Evolutionary conservation across 371 early-diverging fungal genomes (phyloP).

Genomic region (Zopfochytrium polystomum): DNA sequence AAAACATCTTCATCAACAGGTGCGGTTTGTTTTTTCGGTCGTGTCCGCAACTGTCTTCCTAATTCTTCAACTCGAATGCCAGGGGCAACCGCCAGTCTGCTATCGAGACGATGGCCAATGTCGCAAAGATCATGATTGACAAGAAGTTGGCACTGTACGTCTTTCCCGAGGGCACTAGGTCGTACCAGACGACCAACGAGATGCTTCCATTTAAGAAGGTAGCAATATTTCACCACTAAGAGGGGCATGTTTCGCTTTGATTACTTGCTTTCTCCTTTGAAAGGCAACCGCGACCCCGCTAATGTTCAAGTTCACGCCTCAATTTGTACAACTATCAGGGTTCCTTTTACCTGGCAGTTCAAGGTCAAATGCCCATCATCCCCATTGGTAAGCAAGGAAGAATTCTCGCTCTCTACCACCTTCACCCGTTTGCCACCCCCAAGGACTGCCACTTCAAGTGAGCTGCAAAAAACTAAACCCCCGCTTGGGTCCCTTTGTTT

Average conservation of each 20-base stretch:
- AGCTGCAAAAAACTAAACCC: neutral
- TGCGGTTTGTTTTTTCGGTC: neutral
- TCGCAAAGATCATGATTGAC: slow-evolving; percentile 69
- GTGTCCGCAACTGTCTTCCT: neutral
- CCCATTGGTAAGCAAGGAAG: slow-evolving; percentile 65
- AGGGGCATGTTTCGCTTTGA: slow-evolving; percentile 49
- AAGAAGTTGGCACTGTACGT: slow-evolving; percentile 79
- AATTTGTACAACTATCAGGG: slow-evolving; percentile 19
- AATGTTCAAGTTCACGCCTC: neutral
- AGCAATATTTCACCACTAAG: too few relatives aligned
- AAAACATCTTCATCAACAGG: slow-evolving; percentile 86
- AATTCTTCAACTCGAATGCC: slow-evolving; percentile 29
- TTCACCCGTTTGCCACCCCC: too few relatives aligned
- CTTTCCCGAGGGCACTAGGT: slow-evolving; percentile 94
- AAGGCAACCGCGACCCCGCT: neutral
- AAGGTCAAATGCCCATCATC: slow-evolving; percentile 82
- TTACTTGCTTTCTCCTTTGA: neutral
- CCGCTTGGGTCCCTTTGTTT: neutral
- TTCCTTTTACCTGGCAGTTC: slow-evolving; percentile 83
- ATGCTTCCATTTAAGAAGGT: slow-evolving; percentile 88
- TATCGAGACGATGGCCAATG: slow-evolving; percentile 72
- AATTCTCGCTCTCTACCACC: neutral
- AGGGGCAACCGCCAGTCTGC: slow-evolving; percentile 74
- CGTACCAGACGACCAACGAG: slow-evolving; percentile 63
- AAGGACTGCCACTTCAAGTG: neutral